These are phyloP conservation scores for Elsinoe australis DNA, from an alignment of 2,329 filamentous ascomycete species.

Conservation along the genomic window DNA sequence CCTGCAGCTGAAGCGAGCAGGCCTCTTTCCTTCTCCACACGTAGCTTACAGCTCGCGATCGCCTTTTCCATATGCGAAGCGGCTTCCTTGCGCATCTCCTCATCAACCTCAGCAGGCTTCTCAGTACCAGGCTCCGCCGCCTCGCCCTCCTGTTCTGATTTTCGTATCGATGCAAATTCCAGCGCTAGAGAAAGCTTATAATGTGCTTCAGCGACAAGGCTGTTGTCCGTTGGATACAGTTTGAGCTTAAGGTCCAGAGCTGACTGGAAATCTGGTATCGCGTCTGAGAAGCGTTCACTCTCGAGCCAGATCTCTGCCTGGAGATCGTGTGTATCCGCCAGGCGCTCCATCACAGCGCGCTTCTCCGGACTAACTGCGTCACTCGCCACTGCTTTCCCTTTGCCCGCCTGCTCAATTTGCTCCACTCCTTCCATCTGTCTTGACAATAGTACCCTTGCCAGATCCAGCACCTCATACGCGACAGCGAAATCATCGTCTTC, in stretches of 20 bases:
- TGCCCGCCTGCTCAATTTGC: constrained; percentile 37
- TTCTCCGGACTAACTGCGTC: constrained; percentile 32
- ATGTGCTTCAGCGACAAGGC: constrained; percentile 86
- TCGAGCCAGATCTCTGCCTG: constrained; percentile 96
- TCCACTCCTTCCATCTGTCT: constrained; percentile 48
- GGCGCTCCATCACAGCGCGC: constrained; percentile 67
- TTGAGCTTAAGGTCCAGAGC: constrained; percentile 71
- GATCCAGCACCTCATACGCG: constrained; percentile 56
- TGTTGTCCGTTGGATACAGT: constrained; percentile 71
- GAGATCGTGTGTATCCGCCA: constrained; percentile 88
- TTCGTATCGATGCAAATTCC: constrained; percentile 80
- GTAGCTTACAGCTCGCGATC: constrained; percentile 63
- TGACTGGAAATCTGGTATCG: constrained; percentile 74
- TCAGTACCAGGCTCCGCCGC: constrained; percentile 34
- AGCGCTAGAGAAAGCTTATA: constrained; percentile 93
- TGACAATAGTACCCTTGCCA: constrained; percentile 52
- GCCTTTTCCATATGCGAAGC: constrained; percentile 64
- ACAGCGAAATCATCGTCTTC: constrained; percentile 57
- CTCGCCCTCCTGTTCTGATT: constrained; percentile 46
- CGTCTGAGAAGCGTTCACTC: constrained; percentile 83
- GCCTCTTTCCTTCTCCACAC: constrained; percentile 62
- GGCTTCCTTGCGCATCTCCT: constrained; percentile 63
- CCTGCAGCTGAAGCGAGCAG: constrained; percentile 50
- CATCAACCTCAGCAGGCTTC: constrained; percentile 50
- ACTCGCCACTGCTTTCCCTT: constrained; percentile 36